Conservation (phyloP, 2,329 filamentous ascomycete genomes). For the Monilinia vaccinii-corymbosi region DNA sequence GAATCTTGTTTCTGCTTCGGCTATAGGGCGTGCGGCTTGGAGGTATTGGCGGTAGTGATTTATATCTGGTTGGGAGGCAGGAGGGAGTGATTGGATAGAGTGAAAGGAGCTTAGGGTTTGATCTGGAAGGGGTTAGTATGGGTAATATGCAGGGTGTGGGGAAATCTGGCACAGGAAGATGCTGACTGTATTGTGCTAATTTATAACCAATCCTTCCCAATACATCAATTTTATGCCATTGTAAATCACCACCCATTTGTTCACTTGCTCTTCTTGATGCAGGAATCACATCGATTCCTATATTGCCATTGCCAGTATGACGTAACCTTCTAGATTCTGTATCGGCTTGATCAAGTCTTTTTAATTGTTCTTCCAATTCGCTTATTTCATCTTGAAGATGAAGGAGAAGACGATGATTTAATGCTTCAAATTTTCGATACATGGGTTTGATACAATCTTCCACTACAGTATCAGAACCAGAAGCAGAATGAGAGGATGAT, state of each 20-base stretch:
- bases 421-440: conserved; percentile 71
- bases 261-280: conserved; percentile 49
- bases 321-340: conserved; percentile 32
- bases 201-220: conserved; percentile 57
- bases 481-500: conserved; percentile 25
- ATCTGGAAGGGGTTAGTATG: conserved; percentile 32
- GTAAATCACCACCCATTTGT: conserved; percentile 45
- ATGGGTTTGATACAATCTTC: conserved; percentile 42
- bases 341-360: conserved; percentile 53
- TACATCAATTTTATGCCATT: conserved; percentile 51
- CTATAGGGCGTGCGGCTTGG: conserved; percentile 43
- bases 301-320: background rate
- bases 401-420: conserved; percentile 75
- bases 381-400: conserved; percentile 79
- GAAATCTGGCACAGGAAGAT: background rate
- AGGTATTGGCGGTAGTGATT: conserved; percentile 47
- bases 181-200: conserved; percentile 57
- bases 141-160: background rate
- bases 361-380: conserved; percentile 72
- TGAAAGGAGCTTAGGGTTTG: conserved; percentile 51
- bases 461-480: conserved; percentile 15
- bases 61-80: conserved; percentile 43
- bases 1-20: conserved; percentile 41
- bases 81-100: conserved; percentile 39
- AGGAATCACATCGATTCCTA: conserved; percentile 36